Base-by-base conservation (phyloP, 78 protist species). In the Planoprotostelium fungivorum region DNA sequence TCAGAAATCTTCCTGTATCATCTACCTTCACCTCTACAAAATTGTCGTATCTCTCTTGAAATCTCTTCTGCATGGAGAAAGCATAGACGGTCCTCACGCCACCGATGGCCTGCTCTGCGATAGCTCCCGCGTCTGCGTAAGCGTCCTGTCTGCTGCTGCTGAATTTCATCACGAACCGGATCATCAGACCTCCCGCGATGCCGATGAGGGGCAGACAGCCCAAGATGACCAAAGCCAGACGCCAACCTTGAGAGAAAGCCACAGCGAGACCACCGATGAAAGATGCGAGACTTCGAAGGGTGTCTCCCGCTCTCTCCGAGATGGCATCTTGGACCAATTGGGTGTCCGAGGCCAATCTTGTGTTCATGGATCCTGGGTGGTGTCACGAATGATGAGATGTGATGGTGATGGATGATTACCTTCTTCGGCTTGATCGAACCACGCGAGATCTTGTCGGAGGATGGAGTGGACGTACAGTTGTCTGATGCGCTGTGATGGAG, bases 191-290 rank as follows among this genome's bases (percentile, higher is more conserved):
- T 36, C 95, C 97, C 34, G 90, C 93, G 25, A 86, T 85, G 31
- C 92, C 93, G n/a, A 94, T 85, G 1, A 90, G 84, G 31, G 98
- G 98, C 1, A 94, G 93, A 35, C 96, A 90, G 0, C 94, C 97
- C 37, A 95, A 34, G 0, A 97, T 51, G 16, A 95, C 98, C 83
- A 92, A 86, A 0, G 97, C 91, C 90, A 97, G 92, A 38, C 90
- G 86, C 95, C 96, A 93, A 63, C 94, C 87, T 83, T 87, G n/a
- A 0, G 35, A 23, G 34, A 96, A 97, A 34, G 94, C 97, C 83
- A 97, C 92, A 0, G 87, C 87, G 34, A 97, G 1, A 38, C 97
- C 97, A 9, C 94, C 92, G 34, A 93, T 37, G 23, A 85, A 31
- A 35, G 89, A 89, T 29, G 93, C 88, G 0, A 90, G 34, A 34